Conservation (phyloP, 192 early-diverging fungal genomes). For the Coemansia sp. region DNA sequence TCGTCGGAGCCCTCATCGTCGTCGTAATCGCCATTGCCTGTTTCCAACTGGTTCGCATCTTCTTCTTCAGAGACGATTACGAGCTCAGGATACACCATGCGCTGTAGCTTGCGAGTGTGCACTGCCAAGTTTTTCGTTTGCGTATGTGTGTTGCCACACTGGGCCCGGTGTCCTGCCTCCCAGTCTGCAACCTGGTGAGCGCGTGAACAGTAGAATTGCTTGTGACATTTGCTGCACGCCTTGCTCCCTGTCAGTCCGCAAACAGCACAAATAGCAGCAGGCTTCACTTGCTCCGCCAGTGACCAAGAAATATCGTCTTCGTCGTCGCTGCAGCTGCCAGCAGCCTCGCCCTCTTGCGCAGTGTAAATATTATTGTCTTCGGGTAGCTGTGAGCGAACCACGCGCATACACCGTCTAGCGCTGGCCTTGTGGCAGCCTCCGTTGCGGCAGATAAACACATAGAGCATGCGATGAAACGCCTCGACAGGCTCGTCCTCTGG, state of each 20-base stretch:
- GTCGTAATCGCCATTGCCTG: slow-evolving; percentile 54
- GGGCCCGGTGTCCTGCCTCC: slow-evolving; percentile 71
- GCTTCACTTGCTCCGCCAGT: slow-evolving; percentile 12
- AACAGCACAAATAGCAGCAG: slow-evolving; percentile 63
- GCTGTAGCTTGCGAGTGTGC: slow-evolving; percentile 18
- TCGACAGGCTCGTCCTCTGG: slow-evolving; percentile 84
- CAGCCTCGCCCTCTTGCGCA: slow-evolving; percentile 15
- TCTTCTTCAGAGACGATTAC: slow-evolving; percentile 68
- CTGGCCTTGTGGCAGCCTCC: slow-evolving; percentile 76
- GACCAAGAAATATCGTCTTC: slow-evolving; percentile 41
- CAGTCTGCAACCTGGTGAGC: slow-evolving; percentile 86
- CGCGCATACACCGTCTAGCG: slow-evolving; percentile 71
- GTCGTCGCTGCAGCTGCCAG: slow-evolving; percentile 9
- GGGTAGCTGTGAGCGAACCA: slow-evolving; percentile 76
- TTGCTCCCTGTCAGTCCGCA: slow-evolving; percentile 75
- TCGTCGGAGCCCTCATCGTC: slow-evolving; percentile 46
- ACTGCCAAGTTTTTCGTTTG: slow-evolving; percentile 13
- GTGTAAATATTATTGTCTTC: slow-evolving; percentile 70
- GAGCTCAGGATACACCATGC: slow-evolving; percentile 61
- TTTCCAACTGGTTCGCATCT: slow-evolving; percentile 21
- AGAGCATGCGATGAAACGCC: slow-evolving; percentile 89
- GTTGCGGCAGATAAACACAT: slow-evolving; percentile 90
- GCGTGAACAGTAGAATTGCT: slow-evolving; percentile 75
- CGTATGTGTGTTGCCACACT: slow-evolving; percentile 29
- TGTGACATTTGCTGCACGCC: slow-evolving; percentile 76